Conservation (phyloP, 495 filamentous ascomycete species). For the Podospora anserina region DNA sequence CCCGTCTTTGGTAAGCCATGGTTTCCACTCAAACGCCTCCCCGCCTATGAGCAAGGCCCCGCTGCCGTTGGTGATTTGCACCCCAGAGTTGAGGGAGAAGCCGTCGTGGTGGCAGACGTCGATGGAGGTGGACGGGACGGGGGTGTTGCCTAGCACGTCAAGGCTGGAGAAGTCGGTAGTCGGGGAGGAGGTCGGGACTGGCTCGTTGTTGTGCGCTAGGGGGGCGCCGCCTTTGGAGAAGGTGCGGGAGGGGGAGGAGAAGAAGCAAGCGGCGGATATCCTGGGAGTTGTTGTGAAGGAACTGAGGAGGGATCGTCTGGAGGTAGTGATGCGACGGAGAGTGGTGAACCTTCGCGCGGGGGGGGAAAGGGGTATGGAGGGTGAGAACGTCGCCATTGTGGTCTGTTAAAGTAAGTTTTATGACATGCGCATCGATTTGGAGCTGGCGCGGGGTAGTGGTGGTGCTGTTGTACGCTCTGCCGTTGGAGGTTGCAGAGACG, state of each 20-base stretch:
- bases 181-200: slow-evolving; percentile 24
- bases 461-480: not conserved
- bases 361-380: not conserved
- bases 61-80: slow-evolving; percentile 60
- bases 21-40: slow-evolving; percentile 84
- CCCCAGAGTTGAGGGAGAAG: slow-evolving; percentile 76
- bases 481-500: not conserved
- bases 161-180: slow-evolving; percentile 71
- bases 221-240: not conserved
- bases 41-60: slow-evolving; percentile 75
- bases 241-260: not conserved
- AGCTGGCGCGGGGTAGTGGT: not conserved
- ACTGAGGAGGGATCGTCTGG: not conserved
- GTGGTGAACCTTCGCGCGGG: not conserved
- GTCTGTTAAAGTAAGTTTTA: not conserved
- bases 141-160: slow-evolving; percentile 74
- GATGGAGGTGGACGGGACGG: slow-evolving; percentile 75
- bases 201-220: slow-evolving; percentile 18
- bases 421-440: not conserved
- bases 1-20: slow-evolving; percentile 51
- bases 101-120: slow-evolving; percentile 74
- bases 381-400: not conserved
- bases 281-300: not conserved
- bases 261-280: not conserved
- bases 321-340: not conserved